Evolutionary conservation across 2,329 filamentous ascomycete genomes (phyloP).

Genomic region (Colletotrichum agaves): DNA sequence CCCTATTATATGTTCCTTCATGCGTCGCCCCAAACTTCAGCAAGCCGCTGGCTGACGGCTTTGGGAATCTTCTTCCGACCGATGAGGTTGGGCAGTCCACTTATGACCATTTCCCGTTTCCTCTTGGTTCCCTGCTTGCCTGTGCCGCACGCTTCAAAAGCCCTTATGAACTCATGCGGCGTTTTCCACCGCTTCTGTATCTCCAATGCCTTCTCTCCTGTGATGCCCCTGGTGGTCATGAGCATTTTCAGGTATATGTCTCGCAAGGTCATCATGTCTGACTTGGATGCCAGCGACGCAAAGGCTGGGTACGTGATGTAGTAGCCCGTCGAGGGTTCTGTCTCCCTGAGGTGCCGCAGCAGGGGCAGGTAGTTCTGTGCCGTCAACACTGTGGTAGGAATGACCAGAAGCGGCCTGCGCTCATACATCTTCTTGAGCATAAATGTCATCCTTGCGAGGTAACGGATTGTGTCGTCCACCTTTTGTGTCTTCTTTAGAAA

Average conservation of each 20-base stretch:
- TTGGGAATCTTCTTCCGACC: slow-evolving; percentile 76
- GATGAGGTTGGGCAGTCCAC: slow-evolving; percentile 66
- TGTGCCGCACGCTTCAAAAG: slow-evolving; percentile 67
- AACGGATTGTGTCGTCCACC: slow-evolving; percentile 82
- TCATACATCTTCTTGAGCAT: slow-evolving; percentile 75
- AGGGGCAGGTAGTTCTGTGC: slow-evolving; percentile 73
- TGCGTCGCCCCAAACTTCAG: slow-evolving; percentile 75
- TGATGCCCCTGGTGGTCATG: slow-evolving; percentile 81
- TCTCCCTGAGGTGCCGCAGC: slow-evolving; percentile 67
- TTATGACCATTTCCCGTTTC: slow-evolving; percentile 69
- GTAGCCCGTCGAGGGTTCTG: slow-evolving; percentile 61
- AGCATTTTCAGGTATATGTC: slow-evolving; percentile 87
- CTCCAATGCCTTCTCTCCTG: slow-evolving; percentile 81
- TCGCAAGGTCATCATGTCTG: slow-evolving; percentile 76
- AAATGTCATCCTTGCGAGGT: slow-evolving; percentile 77
- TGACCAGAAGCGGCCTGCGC: slow-evolving; percentile 65
- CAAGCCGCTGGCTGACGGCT: slow-evolving; percentile 73
- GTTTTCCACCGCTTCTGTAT: slow-evolving; percentile 84
- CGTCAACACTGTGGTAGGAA: slow-evolving; percentile 73
- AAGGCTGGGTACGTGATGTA: slow-evolving; percentile 79
- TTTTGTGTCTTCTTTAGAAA: slow-evolving; percentile 81
- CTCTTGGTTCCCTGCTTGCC: slow-evolving; percentile 64
- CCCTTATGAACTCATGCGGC: slow-evolving; percentile 76
- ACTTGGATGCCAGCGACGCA: slow-evolving; percentile 78
- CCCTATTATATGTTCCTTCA: slow-evolving; percentile 41